Conservation (phyloP, 768 basidiomycete species). For the Tylopilus sp. region DNA sequence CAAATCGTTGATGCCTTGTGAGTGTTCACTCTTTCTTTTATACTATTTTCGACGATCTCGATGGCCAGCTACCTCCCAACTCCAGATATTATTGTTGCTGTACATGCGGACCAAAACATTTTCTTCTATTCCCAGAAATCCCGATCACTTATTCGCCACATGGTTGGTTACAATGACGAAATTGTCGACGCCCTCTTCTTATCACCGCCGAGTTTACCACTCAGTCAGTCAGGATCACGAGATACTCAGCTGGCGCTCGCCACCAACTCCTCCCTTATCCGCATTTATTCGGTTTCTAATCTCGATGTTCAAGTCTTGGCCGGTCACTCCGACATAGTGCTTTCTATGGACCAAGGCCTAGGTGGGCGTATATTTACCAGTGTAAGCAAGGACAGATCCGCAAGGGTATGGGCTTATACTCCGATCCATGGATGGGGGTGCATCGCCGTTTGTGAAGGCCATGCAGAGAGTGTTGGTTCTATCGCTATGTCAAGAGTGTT, state of each 20-base stretch:
- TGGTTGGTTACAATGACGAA: conserved; percentile 98
- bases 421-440: conserved; percentile 46
- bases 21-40: conserved; percentile 32
- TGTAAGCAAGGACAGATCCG: conserved; percentile 90
- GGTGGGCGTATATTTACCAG: conserved; percentile 76
- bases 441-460: conserved; percentile 87
- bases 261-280: conserved; percentile 96
- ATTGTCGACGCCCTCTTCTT: conserved; percentile 89
- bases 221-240: conserved; percentile 21
- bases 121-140: conserved; percentile 81
- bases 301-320: conserved; percentile 83
- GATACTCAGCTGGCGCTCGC: conserved; percentile 88
- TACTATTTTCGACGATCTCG: conserved; percentile 16
- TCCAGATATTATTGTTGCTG: conserved; percentile 65
- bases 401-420: conserved; percentile 70
- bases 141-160: conserved; percentile 63
- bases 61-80: conserved; percentile 62
- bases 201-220: conserved; percentile 36
- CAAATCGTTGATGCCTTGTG: conserved; percentile 84
- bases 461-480: conserved; percentile 91
- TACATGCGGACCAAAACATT: conserved; percentile 97
- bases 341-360: conserved; percentile 70
- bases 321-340: conserved; percentile 89
- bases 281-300: conserved; percentile 73
- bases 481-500: conserved; percentile 67